phyloP scores from a whole-genome alignment of 2,329 filamentous ascomycete genomes.

The Phialophora chinensis region DNA sequence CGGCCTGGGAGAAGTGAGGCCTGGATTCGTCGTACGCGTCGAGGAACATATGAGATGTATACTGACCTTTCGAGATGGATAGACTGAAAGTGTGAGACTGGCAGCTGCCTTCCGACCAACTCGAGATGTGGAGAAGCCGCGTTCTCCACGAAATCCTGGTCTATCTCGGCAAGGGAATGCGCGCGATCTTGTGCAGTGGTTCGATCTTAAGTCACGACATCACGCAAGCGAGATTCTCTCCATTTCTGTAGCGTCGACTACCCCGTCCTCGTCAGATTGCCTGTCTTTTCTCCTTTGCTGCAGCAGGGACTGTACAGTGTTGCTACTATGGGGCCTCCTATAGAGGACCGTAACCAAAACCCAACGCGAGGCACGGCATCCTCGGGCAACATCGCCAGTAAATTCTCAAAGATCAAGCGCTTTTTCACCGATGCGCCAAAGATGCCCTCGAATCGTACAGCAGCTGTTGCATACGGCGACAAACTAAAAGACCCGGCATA shows the following conservation, averaged over 20 bases:
- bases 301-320: background rate
- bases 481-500: conserved; percentile 4
- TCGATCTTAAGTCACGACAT: background rate
- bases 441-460: conserved; percentile 7
- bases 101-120: background rate
- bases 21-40: background rate
- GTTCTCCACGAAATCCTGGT: background rate
- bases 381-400: background rate
- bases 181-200: background rate
- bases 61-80: conserved; percentile 26
- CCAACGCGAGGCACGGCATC: background rate
- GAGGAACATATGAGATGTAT: background rate
- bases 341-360: background rate
- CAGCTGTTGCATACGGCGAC: conserved; percentile 4
- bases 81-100: background rate
- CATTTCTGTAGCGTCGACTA: background rate
- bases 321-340: background rate
- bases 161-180: background rate
- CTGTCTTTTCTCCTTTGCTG: background rate
- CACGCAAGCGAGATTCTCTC: background rate
- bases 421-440: conserved; percentile 3
- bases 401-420: background rate
- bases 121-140: background rate
- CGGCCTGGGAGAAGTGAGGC: conserved; percentile 11
- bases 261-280: background rate